Conservation (phyloP, 352 stramenopile genomes). For the Globisporangium echinulatum region DNA sequence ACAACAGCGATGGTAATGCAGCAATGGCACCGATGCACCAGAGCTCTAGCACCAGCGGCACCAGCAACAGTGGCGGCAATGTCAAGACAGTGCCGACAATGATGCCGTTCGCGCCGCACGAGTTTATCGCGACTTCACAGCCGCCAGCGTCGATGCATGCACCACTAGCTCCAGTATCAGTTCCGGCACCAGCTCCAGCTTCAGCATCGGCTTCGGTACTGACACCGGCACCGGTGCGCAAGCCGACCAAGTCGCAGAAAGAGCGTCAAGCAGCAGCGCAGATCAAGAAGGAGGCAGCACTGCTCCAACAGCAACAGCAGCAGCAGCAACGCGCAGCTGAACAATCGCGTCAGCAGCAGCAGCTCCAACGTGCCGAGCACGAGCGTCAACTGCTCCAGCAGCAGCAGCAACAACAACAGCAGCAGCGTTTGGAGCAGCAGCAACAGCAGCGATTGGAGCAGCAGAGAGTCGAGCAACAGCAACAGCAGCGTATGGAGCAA, state of each 20-base stretch:
- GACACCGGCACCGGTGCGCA: background rate
- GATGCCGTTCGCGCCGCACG: too few species aligned
- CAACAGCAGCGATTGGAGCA: constrained; percentile 6
- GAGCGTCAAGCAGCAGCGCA: background rate
- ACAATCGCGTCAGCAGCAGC: constrained; percentile 5
- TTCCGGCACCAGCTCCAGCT: background rate
- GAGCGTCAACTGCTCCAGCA: background rate
- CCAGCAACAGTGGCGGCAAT: background rate
- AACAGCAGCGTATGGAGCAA: background rate
- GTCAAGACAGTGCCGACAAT: too few species aligned
- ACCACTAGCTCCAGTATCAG: too few species aligned
- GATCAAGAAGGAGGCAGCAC: background rate
- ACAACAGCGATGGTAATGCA: too few species aligned
- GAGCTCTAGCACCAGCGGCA: background rate
- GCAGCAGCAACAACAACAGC: constrained; percentile 3
- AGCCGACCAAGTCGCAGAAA: background rate
- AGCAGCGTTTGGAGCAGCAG: background rate
- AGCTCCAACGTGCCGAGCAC: background rate
- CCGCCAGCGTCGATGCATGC: too few species aligned
- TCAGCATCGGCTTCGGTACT: too few species aligned
- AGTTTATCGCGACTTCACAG: too few species aligned
- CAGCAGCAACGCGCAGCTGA: background rate
- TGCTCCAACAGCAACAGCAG: constrained; percentile 6
- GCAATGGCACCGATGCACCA: too few species aligned
- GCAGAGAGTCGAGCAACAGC: background rate